Conservation (phyloP, 2,329 filamentous ascomycete species). For the Trichoderma atroviride region DNA sequence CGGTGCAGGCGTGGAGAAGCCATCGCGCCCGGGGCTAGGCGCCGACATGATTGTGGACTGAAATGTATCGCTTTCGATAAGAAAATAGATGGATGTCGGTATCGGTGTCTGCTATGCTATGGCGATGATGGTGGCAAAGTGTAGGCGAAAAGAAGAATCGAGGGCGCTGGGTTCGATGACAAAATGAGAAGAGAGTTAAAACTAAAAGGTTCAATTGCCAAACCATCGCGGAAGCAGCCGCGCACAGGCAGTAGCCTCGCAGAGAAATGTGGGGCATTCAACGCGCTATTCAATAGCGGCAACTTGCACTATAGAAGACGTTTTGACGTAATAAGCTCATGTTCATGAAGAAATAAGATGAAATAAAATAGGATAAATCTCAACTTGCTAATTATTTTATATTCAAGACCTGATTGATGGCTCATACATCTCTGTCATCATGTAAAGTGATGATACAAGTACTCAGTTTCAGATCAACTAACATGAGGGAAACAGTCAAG, state of each 20-base stretch:
- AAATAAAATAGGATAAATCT: neutral
- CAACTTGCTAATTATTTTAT: neutral
- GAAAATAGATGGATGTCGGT: neutral
- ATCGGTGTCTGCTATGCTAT: neutral
- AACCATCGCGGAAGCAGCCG: slow-evolving; percentile 13
- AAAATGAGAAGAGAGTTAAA: neutral
- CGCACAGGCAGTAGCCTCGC: slow-evolving; percentile 22
- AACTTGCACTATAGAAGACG: neutral
- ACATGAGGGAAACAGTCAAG: neutral
- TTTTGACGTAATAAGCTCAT: neutral
- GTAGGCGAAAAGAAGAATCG: neutral
- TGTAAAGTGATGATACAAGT: neutral
- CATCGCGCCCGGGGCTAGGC: slow-evolving; percentile 31
- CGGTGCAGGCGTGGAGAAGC: slow-evolving; percentile 33
- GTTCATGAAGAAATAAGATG: neutral
- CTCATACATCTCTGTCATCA: neutral
- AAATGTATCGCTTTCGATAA: neutral
- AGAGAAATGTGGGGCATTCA: slow-evolving; percentile 1
- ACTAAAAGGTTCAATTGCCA: neutral
- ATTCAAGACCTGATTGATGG: neutral
- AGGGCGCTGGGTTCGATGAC: neutral
- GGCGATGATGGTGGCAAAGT: neutral
- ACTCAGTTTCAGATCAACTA: neutral
- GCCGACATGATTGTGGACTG: slow-evolving; percentile 35
- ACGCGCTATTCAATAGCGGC: slow-evolving; percentile 4